Evolutionary conservation across 1,284 basidiomycete species (phyloP).

Genomic region (Pholiota adiposa): DNA sequence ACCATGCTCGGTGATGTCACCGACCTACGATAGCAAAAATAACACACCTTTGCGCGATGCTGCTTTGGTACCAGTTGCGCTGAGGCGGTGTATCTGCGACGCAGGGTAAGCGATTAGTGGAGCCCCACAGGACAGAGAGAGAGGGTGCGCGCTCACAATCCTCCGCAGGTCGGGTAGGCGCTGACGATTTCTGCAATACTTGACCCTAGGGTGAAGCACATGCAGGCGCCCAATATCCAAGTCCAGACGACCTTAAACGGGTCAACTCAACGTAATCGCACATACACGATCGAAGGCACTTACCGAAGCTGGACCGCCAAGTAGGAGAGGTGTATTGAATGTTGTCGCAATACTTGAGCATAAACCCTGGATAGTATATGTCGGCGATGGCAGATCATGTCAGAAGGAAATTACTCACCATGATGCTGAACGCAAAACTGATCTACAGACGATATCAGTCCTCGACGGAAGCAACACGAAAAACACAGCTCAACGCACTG

Average conservation of each 20-base stretch:
- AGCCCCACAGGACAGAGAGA: not conserved
- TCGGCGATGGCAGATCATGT: conserved; percentile 9
- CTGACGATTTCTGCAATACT: conserved; percentile 82
- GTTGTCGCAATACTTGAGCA: conserved; percentile 83
- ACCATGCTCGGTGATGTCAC: conserved; percentile 10
- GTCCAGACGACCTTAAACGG: conserved; percentile 71
- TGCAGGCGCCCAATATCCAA: conserved; percentile 77
- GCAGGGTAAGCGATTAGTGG: not conserved
- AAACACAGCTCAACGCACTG: conserved; percentile 44
- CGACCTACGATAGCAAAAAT: conserved; percentile 2
- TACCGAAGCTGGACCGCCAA: conserved; percentile 82
- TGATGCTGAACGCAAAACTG: conserved; percentile 80
- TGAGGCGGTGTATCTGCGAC: conserved; percentile 70
- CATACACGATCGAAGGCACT: conserved; percentile 19
- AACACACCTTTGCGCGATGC: conserved; percentile 63
- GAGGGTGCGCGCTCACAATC: conserved; percentile 55
- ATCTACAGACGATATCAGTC: conserved; percentile 44
- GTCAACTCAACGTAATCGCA: not conserved
- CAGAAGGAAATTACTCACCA: conserved; percentile 44
- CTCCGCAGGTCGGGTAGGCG: conserved; percentile 85
- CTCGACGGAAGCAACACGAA: not conserved
- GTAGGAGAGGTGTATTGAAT: conserved; percentile 77
- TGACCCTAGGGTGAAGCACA: conserved; percentile 78
- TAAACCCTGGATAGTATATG: conserved; percentile 51
- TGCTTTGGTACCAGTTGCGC: conserved; percentile 72